Percentiles rank a stretch among this genome's conserved stretches.
phyloP scores from a whole-genome alignment of 805 yeast species.

The Metschnikowia borealis region DNA sequence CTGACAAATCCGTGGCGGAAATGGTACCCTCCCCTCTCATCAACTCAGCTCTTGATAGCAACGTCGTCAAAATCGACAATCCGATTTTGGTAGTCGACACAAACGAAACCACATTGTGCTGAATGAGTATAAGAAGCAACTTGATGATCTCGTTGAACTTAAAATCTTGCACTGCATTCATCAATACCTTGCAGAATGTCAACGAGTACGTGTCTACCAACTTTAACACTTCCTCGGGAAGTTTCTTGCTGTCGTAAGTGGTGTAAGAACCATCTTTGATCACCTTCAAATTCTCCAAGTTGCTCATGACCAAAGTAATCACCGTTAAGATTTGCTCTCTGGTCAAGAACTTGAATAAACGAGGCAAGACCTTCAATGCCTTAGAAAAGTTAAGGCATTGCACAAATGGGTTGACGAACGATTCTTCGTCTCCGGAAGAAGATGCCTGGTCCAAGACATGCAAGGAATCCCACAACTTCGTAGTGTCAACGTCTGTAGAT shows the following conservation, averaged over 20 bases:
- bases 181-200: conserved; percentile 78
- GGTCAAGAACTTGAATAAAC: conserved; percentile 78
- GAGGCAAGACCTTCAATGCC: conserved; percentile 83
- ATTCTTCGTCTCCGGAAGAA: conserved; percentile 45
- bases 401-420: conserved; percentile 70
- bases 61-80: conserved; percentile 79
- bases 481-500: conserved; percentile 32
- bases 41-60: conserved; percentile 87
- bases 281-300: conserved; percentile 74
- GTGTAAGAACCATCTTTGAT: conserved; percentile 76
- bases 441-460: conserved; percentile 62
- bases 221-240: conserved; percentile 52
- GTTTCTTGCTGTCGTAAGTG: conserved; percentile 46
- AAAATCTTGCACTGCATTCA: conserved; percentile 78
- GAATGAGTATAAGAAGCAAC: conserved; percentile 63
- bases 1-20: conserved; percentile 52
- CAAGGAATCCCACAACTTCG: conserved; percentile 69
- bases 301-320: conserved; percentile 72
- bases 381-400: conserved; percentile 80
- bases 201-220: conserved; percentile 75
- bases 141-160: conserved; percentile 76
- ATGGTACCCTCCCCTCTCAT: conserved; percentile 75
- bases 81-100: conserved; percentile 75
- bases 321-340: conserved; percentile 74
- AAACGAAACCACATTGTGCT: conserved; percentile 66